Evolutionary conservation across 2,329 filamentous ascomycete genomes (phyloP).

Genomic region (Epichloe hybrida): DNA sequence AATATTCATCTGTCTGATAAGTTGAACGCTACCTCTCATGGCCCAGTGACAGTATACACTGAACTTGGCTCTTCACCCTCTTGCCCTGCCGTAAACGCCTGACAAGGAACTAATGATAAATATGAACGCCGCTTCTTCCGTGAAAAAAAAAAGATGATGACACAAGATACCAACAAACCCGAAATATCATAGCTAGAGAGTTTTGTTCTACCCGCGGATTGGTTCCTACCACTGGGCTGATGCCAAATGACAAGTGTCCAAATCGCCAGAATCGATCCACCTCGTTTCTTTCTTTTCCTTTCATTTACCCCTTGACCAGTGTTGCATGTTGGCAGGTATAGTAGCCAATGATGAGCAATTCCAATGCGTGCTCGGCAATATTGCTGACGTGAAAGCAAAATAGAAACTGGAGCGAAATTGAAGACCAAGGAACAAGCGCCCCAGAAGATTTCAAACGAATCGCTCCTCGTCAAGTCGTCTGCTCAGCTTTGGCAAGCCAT

Average conservation of each 20-base stretch:
- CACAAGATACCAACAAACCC: neutral
- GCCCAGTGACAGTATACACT: slow-evolving; percentile 14
- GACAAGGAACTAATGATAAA: slow-evolving; percentile 9
- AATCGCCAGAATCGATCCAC: too few relatives aligned
- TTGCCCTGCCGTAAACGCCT: slow-evolving; percentile 19
- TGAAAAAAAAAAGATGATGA: neutral
- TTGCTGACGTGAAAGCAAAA: too few relatives aligned
- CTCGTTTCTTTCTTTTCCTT: too few relatives aligned
- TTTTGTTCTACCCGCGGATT: neutral
- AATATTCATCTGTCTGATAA: slow-evolving; percentile 9
- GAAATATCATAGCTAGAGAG: neutral
- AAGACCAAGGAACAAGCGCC: too few relatives aligned
- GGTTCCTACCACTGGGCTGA: neutral
- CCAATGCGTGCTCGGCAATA: too few relatives aligned
- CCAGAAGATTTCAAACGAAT: neutral
- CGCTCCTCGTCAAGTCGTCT: neutral
- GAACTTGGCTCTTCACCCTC: slow-evolving; percentile 15
- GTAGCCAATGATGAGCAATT: too few relatives aligned
- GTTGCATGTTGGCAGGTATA: too few relatives aligned
- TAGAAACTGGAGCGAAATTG: too few relatives aligned
- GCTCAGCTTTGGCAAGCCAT: neutral
- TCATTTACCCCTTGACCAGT: too few relatives aligned
- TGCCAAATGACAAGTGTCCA: neutral
- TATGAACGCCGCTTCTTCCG: slow-evolving; percentile 12
- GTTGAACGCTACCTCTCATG: slow-evolving; percentile 9